A percentile compares a stretch with the other conserved stretches of the same genome.
phyloP scores from a whole-genome alignment of 1,139 yeast species.

The Candida tropicalis region DNA sequence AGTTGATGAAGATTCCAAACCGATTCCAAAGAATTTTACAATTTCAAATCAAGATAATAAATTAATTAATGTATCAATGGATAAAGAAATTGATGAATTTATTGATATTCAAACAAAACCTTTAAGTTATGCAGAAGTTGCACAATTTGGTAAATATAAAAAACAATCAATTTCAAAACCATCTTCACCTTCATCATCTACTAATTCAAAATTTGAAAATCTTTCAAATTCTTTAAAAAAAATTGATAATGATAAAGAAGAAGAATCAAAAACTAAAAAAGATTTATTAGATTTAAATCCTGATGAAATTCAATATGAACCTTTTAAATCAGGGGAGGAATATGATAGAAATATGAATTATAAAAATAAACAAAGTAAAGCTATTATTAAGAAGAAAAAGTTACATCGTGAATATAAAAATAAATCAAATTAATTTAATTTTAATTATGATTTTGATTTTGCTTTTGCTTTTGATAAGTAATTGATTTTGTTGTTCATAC shows the following conservation, averaged over 20 bases:
- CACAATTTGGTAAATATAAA: conserved; percentile 29
- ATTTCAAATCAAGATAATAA: conserved; percentile 30
- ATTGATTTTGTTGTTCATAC: no score
- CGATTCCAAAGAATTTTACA: conserved; percentile 32
- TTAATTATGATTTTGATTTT: no score
- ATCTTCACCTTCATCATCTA: no score
- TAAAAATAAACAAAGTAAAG: conserved; percentile 17
- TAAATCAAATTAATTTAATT: no score
- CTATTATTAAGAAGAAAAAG: conserved; percentile 18
- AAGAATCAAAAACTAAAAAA: background rate
- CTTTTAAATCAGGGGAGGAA: conserved; percentile 15
- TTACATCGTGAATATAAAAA: conserved; percentile 12
- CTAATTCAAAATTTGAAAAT: no score
- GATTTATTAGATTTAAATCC: conserved; percentile 2
- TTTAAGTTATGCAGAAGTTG: conserved; percentile 50
- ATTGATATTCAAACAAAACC: conserved; percentile 31
- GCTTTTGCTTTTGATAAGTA: no score
- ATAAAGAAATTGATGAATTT: conserved; percentile 11
- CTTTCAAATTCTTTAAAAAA: conserved; percentile 8
- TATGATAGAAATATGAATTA: conserved; percentile 15
- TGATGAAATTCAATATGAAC: conserved; percentile 9
- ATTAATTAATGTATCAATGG: conserved; percentile 40
- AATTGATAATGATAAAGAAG: background rate
- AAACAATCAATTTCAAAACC: conserved; percentile 12
- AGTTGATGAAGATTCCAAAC: conserved; percentile 18